Evolutionary conservation across 108 stramenopile species (phyloP), one percentile per base, ranked within the genome.

Genomic region (Cyclotella sp.): DNA sequence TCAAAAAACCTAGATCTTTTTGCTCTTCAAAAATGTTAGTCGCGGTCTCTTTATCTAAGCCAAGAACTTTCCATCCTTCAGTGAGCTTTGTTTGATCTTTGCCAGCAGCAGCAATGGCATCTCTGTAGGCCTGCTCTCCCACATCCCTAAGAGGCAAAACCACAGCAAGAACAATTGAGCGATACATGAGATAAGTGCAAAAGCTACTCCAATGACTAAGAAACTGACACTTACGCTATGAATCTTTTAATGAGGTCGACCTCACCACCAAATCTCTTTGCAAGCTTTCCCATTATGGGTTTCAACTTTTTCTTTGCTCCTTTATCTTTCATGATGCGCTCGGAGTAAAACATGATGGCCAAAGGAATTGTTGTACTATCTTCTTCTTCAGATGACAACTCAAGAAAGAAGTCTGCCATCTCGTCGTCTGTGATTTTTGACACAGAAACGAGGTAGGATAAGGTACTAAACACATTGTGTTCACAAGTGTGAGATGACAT

Each of bases 1-100:
- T 82, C 49, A 88, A 51, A 75, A 96, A 96, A 0, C 90, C 90
- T 19, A 77, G 74, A 13, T 73, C 63, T 27, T 84, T 86, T 26
- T 82, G 90, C 55, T 94, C 92, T 45, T 90, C 80, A 42, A 88
- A 96, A 60, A 94, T 94, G 30, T 63, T 27, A 8, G 63, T 73
- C 1, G 95, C 93, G 26, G 75, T 82, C 29, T 93, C 92, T 53
- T 92, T 84, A 22, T 81, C 77, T 43, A 96, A 68, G n/a, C 95
- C 95, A 24, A 96, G 82, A 30, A 91, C 86, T 70, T 96, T 87
- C 93, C 93, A 96, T 13, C 95, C 95, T 39, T 76, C 28, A 10
- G 93, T 90, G 29, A 93, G 57, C 26, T 81, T 85, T 55, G 54
- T 74, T 80, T 93, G 90, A 0, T 82, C 81, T 49, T 84, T 82